Percentiles rank a stretch among this genome's conserved stretches.
phyloP scores from a whole-genome alignment of 768 basidiomycete genomes.

The Tricholoma flavovirens region DNA sequence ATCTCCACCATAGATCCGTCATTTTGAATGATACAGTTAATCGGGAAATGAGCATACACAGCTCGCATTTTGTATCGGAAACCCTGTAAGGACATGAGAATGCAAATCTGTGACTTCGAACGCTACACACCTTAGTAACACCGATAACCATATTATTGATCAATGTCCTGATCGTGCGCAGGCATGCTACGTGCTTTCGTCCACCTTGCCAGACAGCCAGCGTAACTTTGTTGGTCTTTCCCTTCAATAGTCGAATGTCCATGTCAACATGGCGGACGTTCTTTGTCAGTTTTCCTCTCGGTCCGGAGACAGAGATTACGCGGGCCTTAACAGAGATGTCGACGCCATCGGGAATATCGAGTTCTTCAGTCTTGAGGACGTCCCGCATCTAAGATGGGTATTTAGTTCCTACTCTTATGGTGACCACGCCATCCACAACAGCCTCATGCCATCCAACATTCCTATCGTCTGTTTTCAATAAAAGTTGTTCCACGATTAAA shows the following conservation, averaged over 20 bases:
- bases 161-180: slow-evolving; percentile 91
- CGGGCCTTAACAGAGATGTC: slow-evolving; percentile 87
- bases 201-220: slow-evolving; percentile 98
- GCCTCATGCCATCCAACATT: slow-evolving; percentile 16
- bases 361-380: slow-evolving; percentile 90
- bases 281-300: slow-evolving; percentile 90
- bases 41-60: slow-evolving; percentile 99
- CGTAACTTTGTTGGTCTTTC: slow-evolving; percentile 73
- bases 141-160: slow-evolving; percentile 98
- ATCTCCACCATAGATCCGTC: slow-evolving; percentile 73
- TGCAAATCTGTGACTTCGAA: background rate
- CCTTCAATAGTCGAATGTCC: slow-evolving; percentile 83
- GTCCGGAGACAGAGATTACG: slow-evolving; percentile 85
- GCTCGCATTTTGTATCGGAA: slow-evolving; percentile 99
- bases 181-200: slow-evolving; percentile 97
- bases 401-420: slow-evolving; percentile 21
- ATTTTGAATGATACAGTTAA: slow-evolving; percentile 94
- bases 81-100: slow-evolving; percentile 48
- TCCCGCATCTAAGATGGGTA: slow-evolving; percentile 70
- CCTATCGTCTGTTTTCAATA: slow-evolving; percentile 9
- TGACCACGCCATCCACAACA: slow-evolving; percentile 29
- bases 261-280: slow-evolving; percentile 90
- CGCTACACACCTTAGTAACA: slow-evolving; percentile 75
- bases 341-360: slow-evolving; percentile 82
- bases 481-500: slow-evolving; percentile 20